These are phyloP conservation scores for Lactifluus volemus DNA, from an alignment of 768 basidiomycete species.

Conservation along the genomic window DNA sequence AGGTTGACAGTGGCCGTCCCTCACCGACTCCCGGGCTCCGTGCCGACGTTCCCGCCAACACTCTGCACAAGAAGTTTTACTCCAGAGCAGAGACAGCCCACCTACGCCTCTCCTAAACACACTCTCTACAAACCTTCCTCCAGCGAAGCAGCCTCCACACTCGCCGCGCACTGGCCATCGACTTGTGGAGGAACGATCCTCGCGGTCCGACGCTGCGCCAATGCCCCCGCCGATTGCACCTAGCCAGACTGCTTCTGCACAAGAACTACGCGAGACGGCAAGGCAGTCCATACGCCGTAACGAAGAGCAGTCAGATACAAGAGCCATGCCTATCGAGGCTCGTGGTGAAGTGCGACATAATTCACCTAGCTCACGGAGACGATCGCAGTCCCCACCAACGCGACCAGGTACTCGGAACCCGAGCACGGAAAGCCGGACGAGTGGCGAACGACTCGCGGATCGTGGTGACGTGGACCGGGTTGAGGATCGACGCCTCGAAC, in stretches of 20 bases:
- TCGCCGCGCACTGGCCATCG: constrained; percentile 32
- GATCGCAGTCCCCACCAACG: constrained; percentile 57
- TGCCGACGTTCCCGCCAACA: background rate
- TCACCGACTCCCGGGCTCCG: constrained; percentile 3
- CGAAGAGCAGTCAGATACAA: constrained; percentile 33
- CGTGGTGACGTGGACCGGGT: constrained; percentile 38
- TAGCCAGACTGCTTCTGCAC: constrained; percentile 70
- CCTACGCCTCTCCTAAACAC: constrained; percentile 21
- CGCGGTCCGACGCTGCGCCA: constrained; percentile 32
- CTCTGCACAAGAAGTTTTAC: constrained; percentile 7
- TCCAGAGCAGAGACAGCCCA: constrained; percentile 13
- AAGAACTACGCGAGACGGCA: constrained; percentile 74
- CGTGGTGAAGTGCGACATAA: constrained; percentile 36
- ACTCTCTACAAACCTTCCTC: constrained; percentile 11
- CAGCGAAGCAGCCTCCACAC: constrained; percentile 30
- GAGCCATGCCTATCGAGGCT: constrained; percentile 15
- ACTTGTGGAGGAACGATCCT: constrained; percentile 33
- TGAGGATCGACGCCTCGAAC: constrained; percentile 48
- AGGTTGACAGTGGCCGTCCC: background rate
- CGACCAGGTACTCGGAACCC: constrained; percentile 61
- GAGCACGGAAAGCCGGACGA: constrained; percentile 65
- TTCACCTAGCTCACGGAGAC: constrained; percentile 46
- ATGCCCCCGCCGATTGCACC: constrained; percentile 78
- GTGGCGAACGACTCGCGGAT: constrained; percentile 54
- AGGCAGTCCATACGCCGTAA: constrained; percentile 41